A percentile compares a stretch with the other conserved stretches of the same genome.
Evolutionary conservation across 129 eudicot species (phyloP).

Genomic region (Cynara cardunculus): DNA sequence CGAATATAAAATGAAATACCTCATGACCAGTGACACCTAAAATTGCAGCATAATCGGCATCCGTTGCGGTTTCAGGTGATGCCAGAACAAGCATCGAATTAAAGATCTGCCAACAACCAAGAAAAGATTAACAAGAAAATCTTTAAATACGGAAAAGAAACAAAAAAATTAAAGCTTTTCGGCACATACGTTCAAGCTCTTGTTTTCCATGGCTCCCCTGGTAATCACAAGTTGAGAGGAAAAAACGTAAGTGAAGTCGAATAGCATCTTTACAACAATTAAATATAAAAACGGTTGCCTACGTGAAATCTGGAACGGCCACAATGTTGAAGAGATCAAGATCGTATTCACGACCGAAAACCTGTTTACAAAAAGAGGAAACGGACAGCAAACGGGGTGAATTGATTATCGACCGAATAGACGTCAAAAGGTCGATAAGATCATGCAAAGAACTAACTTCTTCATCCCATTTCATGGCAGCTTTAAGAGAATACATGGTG

Average conservation of each 20-base stretch:
- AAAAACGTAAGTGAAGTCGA: neutral
- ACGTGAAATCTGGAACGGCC: slow-evolving; percentile 96
- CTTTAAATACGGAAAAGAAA: neutral
- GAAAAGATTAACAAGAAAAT: neutral
- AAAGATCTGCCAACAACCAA: slow-evolving; percentile 53
- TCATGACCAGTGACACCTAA: slow-evolving; percentile 98
- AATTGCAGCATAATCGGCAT: slow-evolving; percentile 95
- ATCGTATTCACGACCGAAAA: slow-evolving; percentile 94
- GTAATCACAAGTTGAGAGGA: slow-evolving; percentile 19
- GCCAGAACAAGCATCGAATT: slow-evolving; percentile 94
- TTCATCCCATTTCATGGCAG: slow-evolving; percentile 98
- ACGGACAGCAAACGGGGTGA: neutral
- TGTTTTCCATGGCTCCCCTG: slow-evolving; percentile 99
- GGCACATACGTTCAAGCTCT: slow-evolving; percentile 81
- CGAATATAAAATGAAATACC: slow-evolving; percentile 31
- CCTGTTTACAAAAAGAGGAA: slow-evolving; percentile 33
- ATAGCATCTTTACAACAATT: neutral
- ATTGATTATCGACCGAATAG: neutral
- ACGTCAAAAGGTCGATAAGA: neutral
- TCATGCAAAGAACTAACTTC: slow-evolving; percentile 50
- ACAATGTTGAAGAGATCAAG: slow-evolving; percentile 93
- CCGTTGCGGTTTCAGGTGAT: slow-evolving; percentile 96
- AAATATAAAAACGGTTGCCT: neutral
- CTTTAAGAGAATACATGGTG: slow-evolving; percentile 96
- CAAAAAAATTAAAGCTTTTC: neutral